These are phyloP conservation scores for Tricholoma flavovirens DNA, from an alignment of 768 basidiomycete species.

Conservation along the genomic window DNA sequence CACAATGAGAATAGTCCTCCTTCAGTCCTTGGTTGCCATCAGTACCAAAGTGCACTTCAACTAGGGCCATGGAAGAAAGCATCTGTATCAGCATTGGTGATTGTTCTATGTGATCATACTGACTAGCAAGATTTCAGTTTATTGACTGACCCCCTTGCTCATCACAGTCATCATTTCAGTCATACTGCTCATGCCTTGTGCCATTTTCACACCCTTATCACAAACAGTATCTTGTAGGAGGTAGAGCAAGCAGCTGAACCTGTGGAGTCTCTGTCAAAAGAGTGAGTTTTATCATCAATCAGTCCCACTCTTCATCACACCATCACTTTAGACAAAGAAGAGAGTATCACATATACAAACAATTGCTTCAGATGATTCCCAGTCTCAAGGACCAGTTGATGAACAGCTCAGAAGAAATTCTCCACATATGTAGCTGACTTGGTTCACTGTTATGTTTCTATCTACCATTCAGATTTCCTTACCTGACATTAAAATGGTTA, in stretches of 20 bases:
- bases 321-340: conserved; percentile 8
- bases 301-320: background rate
- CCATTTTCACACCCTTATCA: conserved; percentile 14
- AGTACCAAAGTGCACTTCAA: conserved; percentile 5
- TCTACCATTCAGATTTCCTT: background rate
- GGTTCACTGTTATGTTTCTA: conserved; percentile 1
- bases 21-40: background rate
- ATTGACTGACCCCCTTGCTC: conserved; percentile 13
- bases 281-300: background rate
- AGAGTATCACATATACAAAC: conserved; percentile 12
- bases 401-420: conserved; percentile 9
- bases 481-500: background rate
- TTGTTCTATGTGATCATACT: background rate
- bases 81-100: background rate
- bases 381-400: conserved; percentile 12
- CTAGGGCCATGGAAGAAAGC: conserved; percentile 12
- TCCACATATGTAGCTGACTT: conserved; percentile 13
- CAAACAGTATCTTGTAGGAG: conserved; percentile 9
- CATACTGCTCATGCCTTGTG: conserved; percentile 16
- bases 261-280: conserved; percentile 2
- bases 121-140: background rate
- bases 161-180: conserved; percentile 19
- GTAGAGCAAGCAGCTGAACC: conserved; percentile 6
- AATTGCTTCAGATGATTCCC: conserved; percentile 10
- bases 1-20: background rate